Percentiles rank a stretch among this genome's conserved stretches.
Conservation (phyloP, 768 basidiomycete species). For the Mycena vulgaris region DNA sequence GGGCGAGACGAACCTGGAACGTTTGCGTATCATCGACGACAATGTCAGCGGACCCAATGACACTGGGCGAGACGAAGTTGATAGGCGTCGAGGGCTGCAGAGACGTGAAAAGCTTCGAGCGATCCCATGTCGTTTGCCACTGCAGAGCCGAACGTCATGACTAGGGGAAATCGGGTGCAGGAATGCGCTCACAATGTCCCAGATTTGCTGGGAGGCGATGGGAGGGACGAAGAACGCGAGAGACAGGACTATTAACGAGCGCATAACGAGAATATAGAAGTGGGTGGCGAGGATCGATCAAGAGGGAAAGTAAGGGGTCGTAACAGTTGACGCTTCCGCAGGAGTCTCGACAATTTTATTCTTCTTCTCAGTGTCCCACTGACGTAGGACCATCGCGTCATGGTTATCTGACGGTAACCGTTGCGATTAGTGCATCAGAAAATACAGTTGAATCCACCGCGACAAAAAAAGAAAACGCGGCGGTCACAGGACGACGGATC, state of each 20-base stretch:
- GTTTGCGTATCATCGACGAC: constrained; percentile 66
- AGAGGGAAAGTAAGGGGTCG: not conserved
- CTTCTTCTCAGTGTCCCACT: not conserved
- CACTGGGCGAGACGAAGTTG: constrained; percentile 63
- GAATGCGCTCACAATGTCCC: constrained; percentile 61
- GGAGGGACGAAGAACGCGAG: constrained; percentile 37
- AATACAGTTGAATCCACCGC: constrained; percentile 4
- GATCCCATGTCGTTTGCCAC: constrained; percentile 76
- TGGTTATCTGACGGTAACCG: constrained; percentile 13
- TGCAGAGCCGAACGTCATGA: constrained; percentile 40
- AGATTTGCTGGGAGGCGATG: constrained; percentile 65
- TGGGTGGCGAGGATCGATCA: not conserved
- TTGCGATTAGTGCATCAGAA: constrained; percentile 25
- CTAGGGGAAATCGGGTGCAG: constrained; percentile 1
- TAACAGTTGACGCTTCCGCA: not conserved
- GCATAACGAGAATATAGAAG: constrained; percentile 28
- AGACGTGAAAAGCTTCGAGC: constrained; percentile 66
- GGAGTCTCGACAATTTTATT: no score
- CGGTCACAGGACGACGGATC: constrained; percentile 25
- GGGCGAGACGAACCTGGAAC: no score
- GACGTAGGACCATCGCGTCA: constrained; percentile 27
- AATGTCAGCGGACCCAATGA: constrained; percentile 71
- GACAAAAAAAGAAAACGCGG: not conserved
- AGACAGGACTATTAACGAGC: constrained; percentile 30
- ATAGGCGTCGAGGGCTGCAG: constrained; percentile 64